Conservation (phyloP, 208 protist species). For the Naegleria lovaniensis region DNA sequence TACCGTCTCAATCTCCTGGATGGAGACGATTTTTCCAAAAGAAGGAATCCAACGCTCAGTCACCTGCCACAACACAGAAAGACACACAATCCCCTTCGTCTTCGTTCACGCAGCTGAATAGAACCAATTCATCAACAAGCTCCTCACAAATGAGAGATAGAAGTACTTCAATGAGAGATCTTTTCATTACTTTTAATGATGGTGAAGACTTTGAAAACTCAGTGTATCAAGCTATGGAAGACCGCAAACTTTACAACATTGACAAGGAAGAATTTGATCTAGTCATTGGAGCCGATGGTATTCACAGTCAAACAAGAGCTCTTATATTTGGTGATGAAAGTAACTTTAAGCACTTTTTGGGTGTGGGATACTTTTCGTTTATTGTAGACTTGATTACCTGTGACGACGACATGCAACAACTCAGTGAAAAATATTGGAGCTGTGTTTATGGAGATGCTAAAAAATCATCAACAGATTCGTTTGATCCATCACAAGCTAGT, state of each 20-base stretch:
- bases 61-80: too few species aligned
- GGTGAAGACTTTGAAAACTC: neutral
- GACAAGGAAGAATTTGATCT: neutral
- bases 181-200: neutral
- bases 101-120: neutral
- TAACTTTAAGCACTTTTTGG: neutral
- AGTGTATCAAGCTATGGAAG: neutral
- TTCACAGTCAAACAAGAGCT: neutral
- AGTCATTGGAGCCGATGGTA: constrained; percentile 2
- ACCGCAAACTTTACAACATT: neutral
- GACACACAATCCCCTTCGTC: neutral
- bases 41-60: neutral
- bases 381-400: neutral
- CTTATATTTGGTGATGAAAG: constrained; percentile 10
- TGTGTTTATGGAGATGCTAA: neutral
- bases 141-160: too few species aligned
- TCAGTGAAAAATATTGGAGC: neutral
- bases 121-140: neutral
- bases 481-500: neutral
- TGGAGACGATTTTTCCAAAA: neutral
- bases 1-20: neutral
- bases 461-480: neutral
- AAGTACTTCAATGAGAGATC: neutral
- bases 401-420: neutral
- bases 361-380: neutral